phyloP scores from a whole-genome alignment of 1,284 basidiomycete genomes.

The Thelephora terrestris region DNA sequence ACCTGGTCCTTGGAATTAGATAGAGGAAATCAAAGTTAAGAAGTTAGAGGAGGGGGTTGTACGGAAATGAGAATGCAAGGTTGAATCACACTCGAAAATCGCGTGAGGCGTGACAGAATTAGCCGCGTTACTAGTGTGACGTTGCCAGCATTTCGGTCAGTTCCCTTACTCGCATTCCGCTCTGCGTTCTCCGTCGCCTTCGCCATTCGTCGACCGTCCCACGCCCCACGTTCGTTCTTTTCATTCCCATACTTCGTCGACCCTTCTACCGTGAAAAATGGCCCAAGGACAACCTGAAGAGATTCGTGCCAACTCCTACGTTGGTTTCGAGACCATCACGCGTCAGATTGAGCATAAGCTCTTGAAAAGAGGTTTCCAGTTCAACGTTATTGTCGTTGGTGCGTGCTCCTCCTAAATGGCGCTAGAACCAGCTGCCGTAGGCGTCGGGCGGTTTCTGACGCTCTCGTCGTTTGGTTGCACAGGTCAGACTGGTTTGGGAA shows the following conservation, averaged over 20 bases:
- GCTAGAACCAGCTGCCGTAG: background rate
- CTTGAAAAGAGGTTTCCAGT: conserved; percentile 97
- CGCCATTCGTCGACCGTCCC: background rate
- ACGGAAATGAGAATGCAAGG: background rate
- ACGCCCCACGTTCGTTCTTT: too few relatives aligned
- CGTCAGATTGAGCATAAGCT: conserved; percentile 99
- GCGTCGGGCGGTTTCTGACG: background rate
- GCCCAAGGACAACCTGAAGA: conserved; percentile 47
- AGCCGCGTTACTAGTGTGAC: background rate
- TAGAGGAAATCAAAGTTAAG: conserved; percentile 2
- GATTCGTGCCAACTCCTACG: conserved; percentile 81
- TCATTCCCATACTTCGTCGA: background rate
- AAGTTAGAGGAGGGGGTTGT: background rate
- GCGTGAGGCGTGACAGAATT: background rate
- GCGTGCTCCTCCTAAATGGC: conserved; percentile 24
- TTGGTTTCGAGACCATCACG: conserved; percentile 94
- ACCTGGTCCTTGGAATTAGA: background rate
- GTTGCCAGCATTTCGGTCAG: background rate
- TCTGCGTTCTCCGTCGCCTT: background rate
- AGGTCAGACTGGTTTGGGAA: conserved; percentile 97
- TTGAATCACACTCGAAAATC: background rate
- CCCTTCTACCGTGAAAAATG: conserved; percentile 21
- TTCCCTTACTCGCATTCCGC: background rate
- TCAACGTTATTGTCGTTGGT: conserved; percentile 97
- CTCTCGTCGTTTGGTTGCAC: conserved; percentile 7